Evolutionary conservation across 2,329 filamentous ascomycete genomes (phyloP).

Genomic region (Phaeomoniella chlamydospora): DNA sequence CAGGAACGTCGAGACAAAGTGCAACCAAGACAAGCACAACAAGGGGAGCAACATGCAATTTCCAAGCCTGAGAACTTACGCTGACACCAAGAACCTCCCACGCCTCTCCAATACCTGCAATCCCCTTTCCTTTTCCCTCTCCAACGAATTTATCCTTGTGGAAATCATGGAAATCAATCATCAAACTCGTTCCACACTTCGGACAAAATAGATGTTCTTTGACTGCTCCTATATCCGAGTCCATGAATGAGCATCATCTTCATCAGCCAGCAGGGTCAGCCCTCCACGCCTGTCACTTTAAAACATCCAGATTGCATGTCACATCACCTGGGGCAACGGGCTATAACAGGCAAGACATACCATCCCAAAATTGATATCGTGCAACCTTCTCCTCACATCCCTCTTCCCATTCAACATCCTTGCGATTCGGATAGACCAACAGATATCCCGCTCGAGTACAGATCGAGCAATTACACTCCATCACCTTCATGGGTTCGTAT

Average conservation of each 20-base stretch:
- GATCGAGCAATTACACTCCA: conserved; percentile 13
- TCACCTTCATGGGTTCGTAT: not conserved
- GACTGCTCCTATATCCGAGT: not conserved
- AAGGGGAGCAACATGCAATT: no score
- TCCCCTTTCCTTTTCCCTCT: not conserved
- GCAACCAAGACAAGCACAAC: no score
- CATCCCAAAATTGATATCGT: not conserved
- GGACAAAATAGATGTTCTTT: not conserved
- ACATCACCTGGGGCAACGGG: no score
- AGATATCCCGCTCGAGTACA: conserved; percentile 10
- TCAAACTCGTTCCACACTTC: not conserved
- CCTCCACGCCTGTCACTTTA: no score
- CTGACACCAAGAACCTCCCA: not conserved
- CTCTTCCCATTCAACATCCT: not conserved
- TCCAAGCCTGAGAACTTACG: not conserved
- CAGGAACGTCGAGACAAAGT: no score
- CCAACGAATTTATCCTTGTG: not conserved
- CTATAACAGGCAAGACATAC: no score
- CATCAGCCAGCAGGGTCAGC: no score
- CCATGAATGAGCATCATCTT: no score
- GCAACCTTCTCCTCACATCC: not conserved
- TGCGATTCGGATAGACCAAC: conserved; percentile 19
- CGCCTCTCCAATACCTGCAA: not conserved
- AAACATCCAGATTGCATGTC: no score
- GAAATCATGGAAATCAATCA: not conserved